phyloP scores from a whole-genome alignment of 2,329 filamentous ascomycete species.

The Cryphonectria japonica region DNA sequence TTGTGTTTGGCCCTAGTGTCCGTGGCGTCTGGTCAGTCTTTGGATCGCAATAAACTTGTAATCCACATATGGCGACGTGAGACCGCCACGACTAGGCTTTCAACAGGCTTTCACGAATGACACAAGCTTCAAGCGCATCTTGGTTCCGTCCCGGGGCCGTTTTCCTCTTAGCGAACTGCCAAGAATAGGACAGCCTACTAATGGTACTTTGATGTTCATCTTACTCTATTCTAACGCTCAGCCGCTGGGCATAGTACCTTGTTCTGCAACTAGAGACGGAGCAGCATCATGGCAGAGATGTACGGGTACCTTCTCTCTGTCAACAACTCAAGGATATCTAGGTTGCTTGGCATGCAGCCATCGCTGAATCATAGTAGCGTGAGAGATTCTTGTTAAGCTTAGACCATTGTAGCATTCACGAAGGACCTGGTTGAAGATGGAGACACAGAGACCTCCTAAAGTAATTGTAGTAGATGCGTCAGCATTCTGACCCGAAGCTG shows the following conservation, averaged over 20 bases:
- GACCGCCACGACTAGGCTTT: not conserved
- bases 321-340: not conserved
- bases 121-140: not conserved
- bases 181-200: not conserved
- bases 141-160: not conserved
- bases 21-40: not conserved
- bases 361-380: not conserved
- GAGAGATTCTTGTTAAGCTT: not conserved
- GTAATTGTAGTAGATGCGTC: not conserved
- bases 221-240: not conserved
- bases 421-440: not conserved
- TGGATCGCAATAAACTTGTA: not conserved
- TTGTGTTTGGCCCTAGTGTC: slow-evolving; percentile 1
- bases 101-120: not conserved
- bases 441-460: not conserved
- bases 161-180: not conserved
- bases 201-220: not conserved
- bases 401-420: not conserved
- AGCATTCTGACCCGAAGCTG: not conserved
- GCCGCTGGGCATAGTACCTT: not conserved
- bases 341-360: not conserved
- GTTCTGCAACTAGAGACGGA: not conserved
- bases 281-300: not conserved
- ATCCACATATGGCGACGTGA: not conserved
- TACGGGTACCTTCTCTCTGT: not conserved